Conservation (phyloP, 257 asterid genomes). For the Vinca minor region DNA sequence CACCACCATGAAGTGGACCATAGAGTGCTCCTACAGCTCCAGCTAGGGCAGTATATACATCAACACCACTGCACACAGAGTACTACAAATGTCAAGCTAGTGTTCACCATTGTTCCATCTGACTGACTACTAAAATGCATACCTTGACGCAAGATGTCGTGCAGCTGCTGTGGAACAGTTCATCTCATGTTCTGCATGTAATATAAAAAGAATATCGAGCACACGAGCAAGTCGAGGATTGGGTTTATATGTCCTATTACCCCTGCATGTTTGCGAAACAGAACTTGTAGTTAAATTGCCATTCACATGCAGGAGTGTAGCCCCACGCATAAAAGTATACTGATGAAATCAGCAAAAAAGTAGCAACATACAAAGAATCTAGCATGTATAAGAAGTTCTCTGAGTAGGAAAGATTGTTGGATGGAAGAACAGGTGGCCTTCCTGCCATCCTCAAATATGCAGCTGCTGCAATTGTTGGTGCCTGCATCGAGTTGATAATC, state of each 20-base stretch:
- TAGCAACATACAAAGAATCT: conserved; percentile 72
- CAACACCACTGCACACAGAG: conserved; percentile 77
- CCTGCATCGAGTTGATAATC: conserved; percentile 42
- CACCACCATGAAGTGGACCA: conserved; percentile 99
- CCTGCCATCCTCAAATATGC: conserved; percentile 99
- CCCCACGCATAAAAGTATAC: background rate
- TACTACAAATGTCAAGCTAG: conserved; percentile 11
- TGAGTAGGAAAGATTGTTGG: conserved; percentile 78
- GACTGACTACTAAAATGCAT: conserved; percentile 13
- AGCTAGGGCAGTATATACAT: conserved; percentile 93
- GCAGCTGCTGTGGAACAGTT: conserved; percentile 99
- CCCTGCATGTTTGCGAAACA: conserved; percentile 49
- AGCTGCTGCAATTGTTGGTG: conserved; percentile 97
- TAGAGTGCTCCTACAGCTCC: conserved; percentile 99
- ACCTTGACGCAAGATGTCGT: conserved; percentile 98
- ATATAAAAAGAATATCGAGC: conserved; percentile 83
- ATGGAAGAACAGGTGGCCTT: conserved; percentile 98
- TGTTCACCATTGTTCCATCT: background rate
- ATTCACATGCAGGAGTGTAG: background rate
- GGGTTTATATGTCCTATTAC: conserved; percentile 82
- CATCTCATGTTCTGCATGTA: conserved; percentile 99
- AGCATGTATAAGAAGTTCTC: conserved; percentile 99
- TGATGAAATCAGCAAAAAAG: background rate
- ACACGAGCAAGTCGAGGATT: conserved; percentile 96
- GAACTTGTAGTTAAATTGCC: conserved; percentile 6